Evolutionary conservation across 1,284 basidiomycete species (phyloP).

Genomic region (Sanguinoderma infundibulare): DNA sequence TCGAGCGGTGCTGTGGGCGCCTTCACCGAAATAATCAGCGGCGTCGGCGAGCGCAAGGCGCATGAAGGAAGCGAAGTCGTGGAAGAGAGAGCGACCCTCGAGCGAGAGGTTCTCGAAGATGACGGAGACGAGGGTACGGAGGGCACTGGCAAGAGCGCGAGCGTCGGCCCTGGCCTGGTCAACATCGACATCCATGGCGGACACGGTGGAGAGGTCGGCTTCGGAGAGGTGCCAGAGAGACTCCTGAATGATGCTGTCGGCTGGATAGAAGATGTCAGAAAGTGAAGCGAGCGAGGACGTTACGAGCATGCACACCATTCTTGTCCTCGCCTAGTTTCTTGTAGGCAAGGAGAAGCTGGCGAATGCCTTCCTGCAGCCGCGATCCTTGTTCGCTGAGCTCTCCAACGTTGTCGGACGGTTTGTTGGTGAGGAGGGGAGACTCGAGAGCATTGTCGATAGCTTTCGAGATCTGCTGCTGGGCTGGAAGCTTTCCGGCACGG

Average conservation of each 20-base stretch:
- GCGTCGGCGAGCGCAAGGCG: slow-evolving; percentile 67
- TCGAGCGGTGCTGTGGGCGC: slow-evolving; percentile 54
- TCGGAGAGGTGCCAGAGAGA: slow-evolving; percentile 64
- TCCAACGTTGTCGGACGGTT: slow-evolving; percentile 41
- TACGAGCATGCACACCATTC: slow-evolving; percentile 48
- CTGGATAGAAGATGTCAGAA: slow-evolving; percentile 37
- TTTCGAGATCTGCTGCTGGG: slow-evolving; percentile 53
- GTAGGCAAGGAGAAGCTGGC: slow-evolving; percentile 55
- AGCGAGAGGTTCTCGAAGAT: slow-evolving; percentile 55
- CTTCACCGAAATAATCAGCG: slow-evolving; percentile 56
- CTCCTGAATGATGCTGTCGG: slow-evolving; percentile 64
- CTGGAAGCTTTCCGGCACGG: slow-evolving; percentile 67
- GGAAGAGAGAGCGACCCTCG: slow-evolving; percentile 56
- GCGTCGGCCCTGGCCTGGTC: slow-evolving; percentile 54
- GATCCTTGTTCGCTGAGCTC: slow-evolving; percentile 58
- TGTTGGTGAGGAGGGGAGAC: slow-evolving; percentile 48
- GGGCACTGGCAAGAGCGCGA: slow-evolving; percentile 47
- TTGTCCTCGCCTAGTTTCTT: slow-evolving; percentile 55
- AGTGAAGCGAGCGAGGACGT: not conserved
- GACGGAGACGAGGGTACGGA: slow-evolving; percentile 53
- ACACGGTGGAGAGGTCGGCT: slow-evolving; percentile 48
- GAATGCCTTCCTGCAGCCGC: slow-evolving; percentile 51
- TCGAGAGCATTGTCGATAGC: slow-evolving; percentile 56
- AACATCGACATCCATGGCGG: slow-evolving; percentile 38
- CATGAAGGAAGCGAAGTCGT: slow-evolving; percentile 65